Conservation (phyloP, 177 flowering plant genomes). For the Vitis hybrid region DNA sequence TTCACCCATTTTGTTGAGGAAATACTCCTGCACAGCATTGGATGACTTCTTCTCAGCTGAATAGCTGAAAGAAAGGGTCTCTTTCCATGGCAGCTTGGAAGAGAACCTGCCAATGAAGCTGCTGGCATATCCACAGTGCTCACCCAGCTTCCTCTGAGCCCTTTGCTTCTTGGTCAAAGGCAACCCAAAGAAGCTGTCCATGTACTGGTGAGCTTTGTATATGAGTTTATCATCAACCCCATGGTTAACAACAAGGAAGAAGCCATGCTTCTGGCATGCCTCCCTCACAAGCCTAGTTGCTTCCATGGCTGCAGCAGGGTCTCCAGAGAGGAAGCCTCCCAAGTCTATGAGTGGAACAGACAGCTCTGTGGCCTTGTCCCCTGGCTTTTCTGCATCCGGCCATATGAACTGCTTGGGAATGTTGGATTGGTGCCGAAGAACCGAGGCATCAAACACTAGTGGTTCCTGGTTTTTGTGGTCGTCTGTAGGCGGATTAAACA, state of each 20-base stretch:
- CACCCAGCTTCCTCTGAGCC: constrained; percentile 66
- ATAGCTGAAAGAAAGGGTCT: constrained; percentile 72
- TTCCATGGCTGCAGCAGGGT: constrained; percentile 32
- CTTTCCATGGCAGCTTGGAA: constrained; percentile 89
- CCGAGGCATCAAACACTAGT: constrained; percentile 55
- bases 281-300: constrained; percentile 48
- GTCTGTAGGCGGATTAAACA: constrained; percentile 2
- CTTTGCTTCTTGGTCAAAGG: constrained; percentile 60
- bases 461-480: constrained; percentile 14
- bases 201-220: constrained; percentile 46
- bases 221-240: constrained; percentile 52
- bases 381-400: constrained; percentile 75
- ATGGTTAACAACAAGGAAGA: constrained; percentile 72
- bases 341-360: constrained; percentile 60
- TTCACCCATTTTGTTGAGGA: constrained; percentile 40
- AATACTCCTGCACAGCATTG: constrained; percentile 33
- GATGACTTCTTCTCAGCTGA: constrained; percentile 25
- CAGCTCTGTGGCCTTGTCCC: constrained; percentile 38
- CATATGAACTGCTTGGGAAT: constrained; percentile 72
- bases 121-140: constrained; percentile 78
- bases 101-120: constrained; percentile 84
- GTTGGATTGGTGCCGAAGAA: constrained; percentile 33
- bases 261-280: constrained; percentile 69
- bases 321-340: constrained; percentile 47
- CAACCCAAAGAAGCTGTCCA: constrained; percentile 62